Evolutionary conservation across 441 rosid genomes (phyloP).

Genomic region (Brassica balearica): DNA sequence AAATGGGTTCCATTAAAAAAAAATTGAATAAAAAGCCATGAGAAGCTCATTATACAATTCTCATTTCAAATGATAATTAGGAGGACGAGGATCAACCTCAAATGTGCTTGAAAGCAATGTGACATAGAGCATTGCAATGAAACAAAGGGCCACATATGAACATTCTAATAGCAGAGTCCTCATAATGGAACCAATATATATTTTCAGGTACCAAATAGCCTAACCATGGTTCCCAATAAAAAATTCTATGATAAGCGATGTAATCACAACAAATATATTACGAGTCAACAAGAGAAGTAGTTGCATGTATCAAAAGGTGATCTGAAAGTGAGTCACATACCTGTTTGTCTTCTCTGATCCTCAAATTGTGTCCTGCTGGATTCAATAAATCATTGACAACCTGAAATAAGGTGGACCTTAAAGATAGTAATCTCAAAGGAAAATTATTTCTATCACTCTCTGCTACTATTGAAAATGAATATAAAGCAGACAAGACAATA

Average conservation of each 20-base stretch:
- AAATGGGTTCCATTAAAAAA: neutral
- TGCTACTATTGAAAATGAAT: slow-evolving; percentile 12
- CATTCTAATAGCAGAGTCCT: slow-evolving; percentile 5
- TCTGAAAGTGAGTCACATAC: slow-evolving; percentile 47
- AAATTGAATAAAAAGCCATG: neutral
- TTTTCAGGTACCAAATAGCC: slow-evolving; percentile 6
- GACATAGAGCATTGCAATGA: neutral
- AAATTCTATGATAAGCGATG: slow-evolving; percentile 11
- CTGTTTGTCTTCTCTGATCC: slow-evolving; percentile 98
- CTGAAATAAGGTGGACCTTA: slow-evolving; percentile 57
- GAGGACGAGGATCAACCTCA: slow-evolving; percentile 33
- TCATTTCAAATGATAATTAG: slow-evolving; percentile 10
- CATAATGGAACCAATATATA: neutral
- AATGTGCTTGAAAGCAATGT: slow-evolving; percentile 19
- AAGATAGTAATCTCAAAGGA: slow-evolving; percentile 31
- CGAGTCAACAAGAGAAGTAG: too few relatives aligned
- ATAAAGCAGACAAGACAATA: slow-evolving; percentile 21
- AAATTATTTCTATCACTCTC: slow-evolving; percentile 26
- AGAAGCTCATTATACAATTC: slow-evolving; percentile 4
- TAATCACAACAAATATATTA: neutral
- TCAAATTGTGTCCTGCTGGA: slow-evolving; percentile 97
- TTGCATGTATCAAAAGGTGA: neutral
- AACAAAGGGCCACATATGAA: slow-evolving; percentile 6
- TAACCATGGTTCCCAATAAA: slow-evolving; percentile 17
- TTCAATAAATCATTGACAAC: slow-evolving; percentile 95